These are phyloP conservation scores for Williopsis jadinii DNA, from an alignment of 1,139 yeast species.

Conservation along the genomic window DNA sequence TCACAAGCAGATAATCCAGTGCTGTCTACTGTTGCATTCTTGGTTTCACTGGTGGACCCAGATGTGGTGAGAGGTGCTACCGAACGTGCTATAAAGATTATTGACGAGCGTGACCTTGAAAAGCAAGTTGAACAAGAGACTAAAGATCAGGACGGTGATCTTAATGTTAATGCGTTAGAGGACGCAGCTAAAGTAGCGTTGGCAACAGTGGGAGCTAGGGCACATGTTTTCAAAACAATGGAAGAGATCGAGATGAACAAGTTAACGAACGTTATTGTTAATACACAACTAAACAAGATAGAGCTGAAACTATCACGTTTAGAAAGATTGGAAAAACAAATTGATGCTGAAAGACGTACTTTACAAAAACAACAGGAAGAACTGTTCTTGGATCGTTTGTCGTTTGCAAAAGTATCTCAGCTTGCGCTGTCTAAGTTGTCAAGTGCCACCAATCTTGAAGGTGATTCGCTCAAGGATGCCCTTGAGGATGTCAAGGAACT, in stretches of 20 bases:
- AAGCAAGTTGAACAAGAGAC: slow-evolving; percentile 10
- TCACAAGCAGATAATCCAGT: slow-evolving; percentile 89
- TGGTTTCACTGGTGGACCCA: slow-evolving; percentile 84
- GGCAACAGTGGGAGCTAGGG: slow-evolving; percentile 71
- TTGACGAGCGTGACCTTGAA: slow-evolving; percentile 38
- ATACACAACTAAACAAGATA: slow-evolving; percentile 66
- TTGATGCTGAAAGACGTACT: slow-evolving; percentile 72
- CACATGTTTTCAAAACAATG: slow-evolving; percentile 74
- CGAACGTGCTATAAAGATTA: slow-evolving; percentile 48
- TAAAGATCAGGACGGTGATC: slow-evolving; percentile 3
- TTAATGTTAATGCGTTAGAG: slow-evolving; percentile 19
- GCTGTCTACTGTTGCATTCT: slow-evolving; percentile 79
- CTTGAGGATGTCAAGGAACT: slow-evolving; percentile 28
- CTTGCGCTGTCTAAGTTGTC: slow-evolving; percentile 15
- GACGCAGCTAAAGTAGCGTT: slow-evolving; percentile 53
- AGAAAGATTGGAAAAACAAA: slow-evolving; percentile 64
- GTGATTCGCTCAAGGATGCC: slow-evolving; percentile 4
- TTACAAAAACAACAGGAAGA: slow-evolving; percentile 77
- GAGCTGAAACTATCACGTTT: slow-evolving; percentile 71
- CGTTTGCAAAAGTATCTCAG: slow-evolving; percentile 36
- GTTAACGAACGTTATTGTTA: slow-evolving; percentile 51
- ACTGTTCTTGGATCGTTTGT: slow-evolving; percentile 68
- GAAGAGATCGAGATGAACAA: slow-evolving; percentile 78
- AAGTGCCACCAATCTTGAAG: slow-evolving; percentile 5
- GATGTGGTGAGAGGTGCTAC: slow-evolving; percentile 82